phyloP scores from a whole-genome alignment of 306 rosid species.

The Fragaria ananassa region DNA sequence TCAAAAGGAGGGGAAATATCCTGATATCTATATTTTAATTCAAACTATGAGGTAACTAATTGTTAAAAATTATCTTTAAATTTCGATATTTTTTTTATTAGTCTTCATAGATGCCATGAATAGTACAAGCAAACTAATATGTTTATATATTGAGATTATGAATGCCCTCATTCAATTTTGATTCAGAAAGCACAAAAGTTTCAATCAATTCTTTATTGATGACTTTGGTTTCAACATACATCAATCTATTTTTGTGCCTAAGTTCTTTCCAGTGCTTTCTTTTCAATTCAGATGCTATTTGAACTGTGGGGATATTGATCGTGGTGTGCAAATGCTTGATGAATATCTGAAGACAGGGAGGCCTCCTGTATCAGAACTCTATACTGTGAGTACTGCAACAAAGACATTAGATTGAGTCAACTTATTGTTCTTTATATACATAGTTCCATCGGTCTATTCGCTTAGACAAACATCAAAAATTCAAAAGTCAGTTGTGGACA shows the following conservation, averaged over 20 bases:
- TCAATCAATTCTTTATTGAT: not conserved
- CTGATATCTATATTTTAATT: conserved; percentile 57
- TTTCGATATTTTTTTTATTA: not conserved
- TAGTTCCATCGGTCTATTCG: not conserved
- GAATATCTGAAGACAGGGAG: conserved; percentile 41
- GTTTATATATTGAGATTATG: not conserved
- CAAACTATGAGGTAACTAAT: conserved; percentile 74
- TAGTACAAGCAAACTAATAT: not conserved
- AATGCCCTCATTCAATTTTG: not conserved
- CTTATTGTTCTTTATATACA: conserved; percentile 1
- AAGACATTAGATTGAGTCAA: conserved; percentile 2
- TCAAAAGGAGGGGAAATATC: conserved; percentile 58
- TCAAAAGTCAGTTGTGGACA: not conserved
- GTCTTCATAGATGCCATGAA: not conserved
- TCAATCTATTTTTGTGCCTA: not conserved
- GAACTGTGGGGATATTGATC: conserved; percentile 70
- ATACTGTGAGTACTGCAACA: conserved; percentile 48
- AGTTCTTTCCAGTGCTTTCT: conserved; percentile 16
- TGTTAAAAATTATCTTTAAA: not conserved
- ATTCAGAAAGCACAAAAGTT: not conserved
- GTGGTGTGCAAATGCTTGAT: conserved; percentile 56
- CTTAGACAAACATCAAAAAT: not conserved
- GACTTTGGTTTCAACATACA: not conserved
- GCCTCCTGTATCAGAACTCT: conserved; percentile 46
- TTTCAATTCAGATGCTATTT: conserved; percentile 70